These are phyloP conservation scores for Penicillium sp. DNA, from an alignment of 2,329 filamentous ascomycete species.

Conservation along the genomic window DNA sequence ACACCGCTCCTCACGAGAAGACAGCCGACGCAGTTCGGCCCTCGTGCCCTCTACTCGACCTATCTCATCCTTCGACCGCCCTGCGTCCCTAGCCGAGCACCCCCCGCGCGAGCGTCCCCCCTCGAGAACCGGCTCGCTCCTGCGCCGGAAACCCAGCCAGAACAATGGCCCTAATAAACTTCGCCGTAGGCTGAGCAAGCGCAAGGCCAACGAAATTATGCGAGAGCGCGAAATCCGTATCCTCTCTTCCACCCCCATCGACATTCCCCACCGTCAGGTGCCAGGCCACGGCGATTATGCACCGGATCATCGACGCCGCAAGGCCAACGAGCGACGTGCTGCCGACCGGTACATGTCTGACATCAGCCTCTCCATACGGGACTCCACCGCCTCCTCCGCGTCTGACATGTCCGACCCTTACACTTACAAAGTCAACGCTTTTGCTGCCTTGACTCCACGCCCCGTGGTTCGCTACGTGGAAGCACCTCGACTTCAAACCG, in stretches of 20 bases:
- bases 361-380: constrained; percentile 71
- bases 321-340: constrained; percentile 57
- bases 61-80: constrained; percentile 23
- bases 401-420: constrained; percentile 73
- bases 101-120: constrained; percentile 36
- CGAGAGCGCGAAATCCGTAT: constrained; percentile 87
- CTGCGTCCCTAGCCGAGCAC: constrained; percentile 24
- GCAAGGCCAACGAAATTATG: constrained; percentile 71
- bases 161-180: constrained; percentile 56
- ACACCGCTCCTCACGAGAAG: constrained; percentile 31
- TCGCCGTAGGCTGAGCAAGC: constrained; percentile 74
- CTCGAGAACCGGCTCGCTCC: constrained; percentile 52
- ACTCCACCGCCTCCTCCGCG: constrained; percentile 74
- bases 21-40: constrained; percentile 16
- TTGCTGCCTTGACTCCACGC: constrained; percentile 81
- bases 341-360: constrained; percentile 68
- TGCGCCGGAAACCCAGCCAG: constrained; percentile 61
- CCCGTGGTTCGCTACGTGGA: constrained; percentile 78
- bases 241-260: constrained; percentile 70
- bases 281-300: constrained; percentile 56
- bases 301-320: constrained; percentile 59
- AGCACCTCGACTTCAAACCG: constrained; percentile 60
- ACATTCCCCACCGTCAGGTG: constrained; percentile 62
- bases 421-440: constrained; percentile 76
- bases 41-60: constrained; percentile 16